Evolutionary conservation across 2,329 filamentous ascomycete species (phyloP).

Genomic region (Microascus cirrosus): DNA sequence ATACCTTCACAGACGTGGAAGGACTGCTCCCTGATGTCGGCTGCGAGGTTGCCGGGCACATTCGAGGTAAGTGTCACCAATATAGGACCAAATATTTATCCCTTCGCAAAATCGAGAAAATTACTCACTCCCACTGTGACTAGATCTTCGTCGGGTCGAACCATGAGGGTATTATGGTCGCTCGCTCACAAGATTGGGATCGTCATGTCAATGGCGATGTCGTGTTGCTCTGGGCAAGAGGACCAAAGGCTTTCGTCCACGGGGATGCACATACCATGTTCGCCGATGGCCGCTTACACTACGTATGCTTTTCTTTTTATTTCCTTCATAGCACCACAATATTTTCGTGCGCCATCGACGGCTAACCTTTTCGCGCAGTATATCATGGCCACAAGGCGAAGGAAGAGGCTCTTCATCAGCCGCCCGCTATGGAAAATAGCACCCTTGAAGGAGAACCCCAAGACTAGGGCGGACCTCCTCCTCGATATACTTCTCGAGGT

Average conservation of each 20-base stretch:
- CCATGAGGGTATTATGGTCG: not conserved
- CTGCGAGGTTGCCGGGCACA: not conserved
- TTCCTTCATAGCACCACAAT: not conserved
- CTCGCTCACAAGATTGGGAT: not conserved
- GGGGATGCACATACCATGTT: not conserved
- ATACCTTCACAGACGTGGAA: too few relatives aligned
- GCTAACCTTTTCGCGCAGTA: not conserved
- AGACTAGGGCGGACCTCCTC: slow-evolving; percentile 20
- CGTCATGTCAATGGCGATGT: not conserved
- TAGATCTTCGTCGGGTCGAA: not conserved
- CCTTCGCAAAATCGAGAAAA: not conserved
- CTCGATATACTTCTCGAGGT: slow-evolving; percentile 7
- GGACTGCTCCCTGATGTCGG: not conserved
- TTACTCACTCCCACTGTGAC: not conserved
- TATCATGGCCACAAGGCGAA: not conserved
- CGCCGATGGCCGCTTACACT: not conserved
- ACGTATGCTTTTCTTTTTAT: not conserved
- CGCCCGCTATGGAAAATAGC: slow-evolving; percentile 1
- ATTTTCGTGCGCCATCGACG: not conserved
- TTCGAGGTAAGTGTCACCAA: not conserved
- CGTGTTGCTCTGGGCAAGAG: not conserved
- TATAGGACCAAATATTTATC: too few relatives aligned
- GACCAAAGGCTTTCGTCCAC: not conserved
- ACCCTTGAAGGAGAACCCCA: slow-evolving; percentile 25
- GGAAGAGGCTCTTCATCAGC: not conserved